These are phyloP conservation scores for Pulveroboletus ravenelii DNA, from an alignment of 768 basidiomycete genomes.

Conservation along the genomic window DNA sequence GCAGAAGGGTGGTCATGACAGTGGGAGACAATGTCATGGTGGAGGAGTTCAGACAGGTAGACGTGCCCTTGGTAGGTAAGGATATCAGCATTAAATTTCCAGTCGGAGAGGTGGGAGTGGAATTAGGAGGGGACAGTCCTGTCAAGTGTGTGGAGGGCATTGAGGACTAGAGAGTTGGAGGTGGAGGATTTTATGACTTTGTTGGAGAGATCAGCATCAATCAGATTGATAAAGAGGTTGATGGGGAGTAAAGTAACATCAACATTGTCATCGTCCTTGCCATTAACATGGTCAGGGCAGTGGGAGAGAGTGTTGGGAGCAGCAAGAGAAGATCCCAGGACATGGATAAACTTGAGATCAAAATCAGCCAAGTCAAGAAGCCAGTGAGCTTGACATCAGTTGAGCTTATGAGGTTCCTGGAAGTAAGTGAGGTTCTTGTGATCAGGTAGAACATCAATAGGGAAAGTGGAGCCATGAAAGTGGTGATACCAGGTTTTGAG, in stretches of 20 bases:
- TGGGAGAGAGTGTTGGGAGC: fast-evolving
- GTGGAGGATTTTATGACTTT: fast-evolving
- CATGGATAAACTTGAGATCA: neutral
- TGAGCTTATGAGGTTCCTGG: neutral
- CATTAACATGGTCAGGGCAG: too few relatives aligned
- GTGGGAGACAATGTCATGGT: too few relatives aligned
- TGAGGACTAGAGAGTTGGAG: fast-evolving
- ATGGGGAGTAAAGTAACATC: too few relatives aligned
- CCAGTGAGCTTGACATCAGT: neutral
- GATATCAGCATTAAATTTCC: fast-evolving
- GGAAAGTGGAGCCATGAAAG: neutral
- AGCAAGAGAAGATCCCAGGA: fast-evolving
- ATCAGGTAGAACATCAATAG: fast-evolving
- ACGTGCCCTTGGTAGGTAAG: neutral
- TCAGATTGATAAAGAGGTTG: too few relatives aligned
- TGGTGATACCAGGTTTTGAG: neutral
- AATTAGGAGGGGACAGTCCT: fast-evolving
- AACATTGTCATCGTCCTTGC: too few relatives aligned
- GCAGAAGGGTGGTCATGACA: too few relatives aligned
- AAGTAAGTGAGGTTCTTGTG: neutral
- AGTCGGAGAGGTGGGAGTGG: fast-evolving
- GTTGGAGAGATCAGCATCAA: fast-evolving
- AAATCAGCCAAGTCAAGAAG: neutral
- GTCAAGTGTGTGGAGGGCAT: neutral
- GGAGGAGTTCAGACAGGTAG: too few relatives aligned